Evolutionary conservation across 305 asterid species (phyloP).

Genomic region (Rubia tinctorum): DNA sequence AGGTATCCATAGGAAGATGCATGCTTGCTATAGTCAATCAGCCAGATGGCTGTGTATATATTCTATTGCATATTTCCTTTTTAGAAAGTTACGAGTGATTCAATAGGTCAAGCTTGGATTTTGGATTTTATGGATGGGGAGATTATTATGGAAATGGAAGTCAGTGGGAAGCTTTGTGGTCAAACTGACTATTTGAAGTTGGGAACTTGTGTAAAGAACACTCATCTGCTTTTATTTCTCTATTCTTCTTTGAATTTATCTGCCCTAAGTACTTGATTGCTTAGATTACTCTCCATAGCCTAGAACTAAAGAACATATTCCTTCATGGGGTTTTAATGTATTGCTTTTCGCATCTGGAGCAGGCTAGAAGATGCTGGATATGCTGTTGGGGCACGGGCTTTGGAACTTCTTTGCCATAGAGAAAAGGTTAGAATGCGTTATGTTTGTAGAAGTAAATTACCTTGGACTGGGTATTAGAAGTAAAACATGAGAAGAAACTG

Average conservation of each 20-base stretch:
- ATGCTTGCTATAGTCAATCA: too few relatives aligned
- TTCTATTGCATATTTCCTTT: neutral
- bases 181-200: neutral
- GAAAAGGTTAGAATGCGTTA: conserved; percentile 57
- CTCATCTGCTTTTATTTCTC: neutral
- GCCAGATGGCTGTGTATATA: neutral
- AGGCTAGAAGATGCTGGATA: conserved; percentile 94
- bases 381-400: conserved; percentile 82
- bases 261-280: too few relatives aligned
- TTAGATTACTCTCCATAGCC: neutral
- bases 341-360: conserved; percentile 25
- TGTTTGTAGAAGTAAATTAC: neutral
- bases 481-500: neutral
- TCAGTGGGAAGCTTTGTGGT: neutral
- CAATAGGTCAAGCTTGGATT: neutral
- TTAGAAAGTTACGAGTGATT: neutral
- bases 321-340: conserved; percentile 3
- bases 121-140: neutral
- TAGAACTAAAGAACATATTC: neutral
- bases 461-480: neutral
- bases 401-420: conserved; percentile 89
- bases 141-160: too few relatives aligned
- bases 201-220: neutral
- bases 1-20: too few relatives aligned
- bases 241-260: neutral